Percentiles rank a stretch among this genome's conserved stretches.
These are phyloP conservation scores for Solanum virginianum DNA, from an alignment of 257 asterid genomes.

Conservation along the genomic window DNA sequence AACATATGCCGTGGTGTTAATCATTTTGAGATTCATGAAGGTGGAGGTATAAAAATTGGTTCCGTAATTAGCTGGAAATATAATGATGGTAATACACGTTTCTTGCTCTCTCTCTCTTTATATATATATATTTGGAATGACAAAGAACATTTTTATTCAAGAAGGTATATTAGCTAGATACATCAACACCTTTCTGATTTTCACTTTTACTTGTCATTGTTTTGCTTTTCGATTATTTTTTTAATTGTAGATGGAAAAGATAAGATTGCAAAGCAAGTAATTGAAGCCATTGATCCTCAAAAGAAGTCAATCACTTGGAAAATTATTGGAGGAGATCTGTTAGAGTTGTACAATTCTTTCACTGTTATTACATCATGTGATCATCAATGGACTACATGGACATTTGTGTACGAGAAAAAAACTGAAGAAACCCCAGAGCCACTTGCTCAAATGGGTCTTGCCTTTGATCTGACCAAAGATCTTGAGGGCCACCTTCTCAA, in stretches of 20 bases:
- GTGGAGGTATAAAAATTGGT: not conserved
- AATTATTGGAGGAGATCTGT: not conserved
- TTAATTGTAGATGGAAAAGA: not conserved
- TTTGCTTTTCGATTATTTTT: not conserved
- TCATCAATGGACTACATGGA: not conserved
- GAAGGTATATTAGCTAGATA: too few relatives aligned
- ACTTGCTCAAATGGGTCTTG: not conserved
- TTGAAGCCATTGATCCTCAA: not conserved
- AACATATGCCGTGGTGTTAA: not conserved
- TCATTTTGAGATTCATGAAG: not conserved
- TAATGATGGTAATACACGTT: not conserved
- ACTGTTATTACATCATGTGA: not conserved
- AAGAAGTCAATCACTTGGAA: not conserved
- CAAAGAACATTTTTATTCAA: too few relatives aligned
- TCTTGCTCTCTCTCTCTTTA: not conserved
- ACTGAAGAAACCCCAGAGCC: not conserved
- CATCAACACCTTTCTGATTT: too few relatives aligned
- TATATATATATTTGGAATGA: too few relatives aligned
- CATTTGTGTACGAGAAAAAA: not conserved
- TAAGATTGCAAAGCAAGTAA: not conserved
- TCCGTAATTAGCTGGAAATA: not conserved
- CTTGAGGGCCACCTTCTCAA: not conserved
- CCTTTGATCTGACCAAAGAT: not conserved
- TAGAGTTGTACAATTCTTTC: not conserved
- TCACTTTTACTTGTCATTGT: too few relatives aligned